Percentiles rank a stretch among this genome's conserved stretches.
Conservation (phyloP, 2,329 filamentous ascomycete species). For the Coniochaeta sp. region DNA sequence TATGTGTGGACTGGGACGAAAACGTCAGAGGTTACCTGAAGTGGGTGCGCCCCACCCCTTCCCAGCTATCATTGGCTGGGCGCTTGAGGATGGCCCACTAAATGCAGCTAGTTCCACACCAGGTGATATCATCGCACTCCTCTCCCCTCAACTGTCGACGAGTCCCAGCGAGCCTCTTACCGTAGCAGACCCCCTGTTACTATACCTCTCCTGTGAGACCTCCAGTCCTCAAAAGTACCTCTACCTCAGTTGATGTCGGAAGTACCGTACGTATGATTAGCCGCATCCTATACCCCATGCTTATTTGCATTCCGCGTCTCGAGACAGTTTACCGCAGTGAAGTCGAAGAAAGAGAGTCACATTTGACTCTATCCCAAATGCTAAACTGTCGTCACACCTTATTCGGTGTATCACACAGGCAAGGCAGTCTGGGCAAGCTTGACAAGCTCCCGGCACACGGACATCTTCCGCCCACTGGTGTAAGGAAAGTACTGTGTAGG, state of each 20-base stretch:
- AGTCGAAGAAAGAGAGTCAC: neutral
- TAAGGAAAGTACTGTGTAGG: neutral
- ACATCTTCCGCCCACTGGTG: neutral
- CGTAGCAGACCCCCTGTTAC: no score
- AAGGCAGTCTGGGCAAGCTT: neutral
- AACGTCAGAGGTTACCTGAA: neutral
- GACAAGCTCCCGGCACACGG: neutral
- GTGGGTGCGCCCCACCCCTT: neutral
- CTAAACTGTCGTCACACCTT: no score
- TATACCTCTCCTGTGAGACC: neutral
- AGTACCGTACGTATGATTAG: no score
- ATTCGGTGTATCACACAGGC: no score
- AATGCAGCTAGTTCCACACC: neutral
- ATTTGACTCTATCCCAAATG: neutral
- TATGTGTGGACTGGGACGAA: neutral
- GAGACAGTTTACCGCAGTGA: neutral
- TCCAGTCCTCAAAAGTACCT: neutral
- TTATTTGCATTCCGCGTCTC: neutral
- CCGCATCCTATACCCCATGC: neutral
- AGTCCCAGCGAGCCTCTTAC: neutral
- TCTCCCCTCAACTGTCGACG: neutral
- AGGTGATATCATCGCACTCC: constrained; percentile 1
- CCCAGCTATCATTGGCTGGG: neutral
- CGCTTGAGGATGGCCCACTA: neutral
- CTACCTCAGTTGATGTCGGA: neutral